These are phyloP conservation scores for Tothia fuscella DNA, from an alignment of 2,329 filamentous ascomycete species.

Conservation along the genomic window DNA sequence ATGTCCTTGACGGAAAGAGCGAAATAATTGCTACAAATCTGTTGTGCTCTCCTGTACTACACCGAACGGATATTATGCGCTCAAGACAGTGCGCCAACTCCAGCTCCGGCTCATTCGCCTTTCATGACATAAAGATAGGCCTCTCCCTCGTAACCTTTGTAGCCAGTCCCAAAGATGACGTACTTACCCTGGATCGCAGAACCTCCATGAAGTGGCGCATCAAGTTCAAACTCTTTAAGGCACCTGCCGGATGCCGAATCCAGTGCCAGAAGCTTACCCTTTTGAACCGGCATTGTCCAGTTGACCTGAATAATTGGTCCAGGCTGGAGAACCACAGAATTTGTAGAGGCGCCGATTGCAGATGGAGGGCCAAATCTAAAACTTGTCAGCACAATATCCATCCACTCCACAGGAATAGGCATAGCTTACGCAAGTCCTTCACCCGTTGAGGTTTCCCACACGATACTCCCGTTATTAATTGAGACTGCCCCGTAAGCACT, in stretches of 20 bases:
- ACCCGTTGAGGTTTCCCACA: slow-evolving; percentile 11
- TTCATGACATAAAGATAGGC: not conserved
- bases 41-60: too few relatives aligned
- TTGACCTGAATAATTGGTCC: not conserved
- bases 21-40: too few relatives aligned
- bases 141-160: not conserved
- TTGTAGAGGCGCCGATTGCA: too few relatives aligned
- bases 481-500: slow-evolving; percentile 11
- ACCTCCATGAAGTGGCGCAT: not conserved
- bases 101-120: too few relatives aligned
- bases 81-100: too few relatives aligned
- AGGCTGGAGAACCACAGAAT: too few relatives aligned
- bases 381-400: not conserved
- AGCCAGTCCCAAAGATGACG: slow-evolving; percentile 1
- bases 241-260: not conserved
- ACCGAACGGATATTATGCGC: too few relatives aligned
- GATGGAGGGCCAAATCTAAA: not conserved
- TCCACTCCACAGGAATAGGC: not conserved
- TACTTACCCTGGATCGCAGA: slow-evolving; percentile 1
- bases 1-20: too few relatives aligned
- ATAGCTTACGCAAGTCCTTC: not conserved
- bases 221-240: not conserved
- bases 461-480: slow-evolving; percentile 8
- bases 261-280: too few relatives aligned
- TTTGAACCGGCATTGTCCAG: not conserved